Conservation (phyloP, 306 rosid species). For the Ochetophila trinervis region DNA sequence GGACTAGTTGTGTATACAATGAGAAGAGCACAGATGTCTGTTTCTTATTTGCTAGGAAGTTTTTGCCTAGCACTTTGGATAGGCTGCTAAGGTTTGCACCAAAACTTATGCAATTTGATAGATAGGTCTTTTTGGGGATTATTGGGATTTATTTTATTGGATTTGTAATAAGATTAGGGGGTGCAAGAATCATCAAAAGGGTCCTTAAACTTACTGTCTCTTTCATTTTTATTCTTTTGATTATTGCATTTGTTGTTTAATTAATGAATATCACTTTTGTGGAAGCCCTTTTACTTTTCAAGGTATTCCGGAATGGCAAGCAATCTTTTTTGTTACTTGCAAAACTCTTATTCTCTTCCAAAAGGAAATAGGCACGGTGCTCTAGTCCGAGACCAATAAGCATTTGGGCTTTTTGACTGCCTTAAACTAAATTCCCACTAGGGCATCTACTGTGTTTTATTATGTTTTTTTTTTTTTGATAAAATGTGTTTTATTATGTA, state of each 20-base stretch:
- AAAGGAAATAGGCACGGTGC: background rate
- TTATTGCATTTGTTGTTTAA: too few relatives aligned
- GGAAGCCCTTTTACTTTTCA: too few relatives aligned
- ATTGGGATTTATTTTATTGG: background rate
- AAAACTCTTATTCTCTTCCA: background rate
- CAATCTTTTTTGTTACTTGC: too few relatives aligned
- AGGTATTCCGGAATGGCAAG: background rate
- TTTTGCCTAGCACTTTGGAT: slow-evolving; percentile 42
- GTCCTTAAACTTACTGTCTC: background rate
- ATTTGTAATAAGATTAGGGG: background rate
- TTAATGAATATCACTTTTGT: too few relatives aligned
- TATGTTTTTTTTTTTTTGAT: background rate
- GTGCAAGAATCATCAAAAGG: background rate
- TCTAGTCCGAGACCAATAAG: background rate
- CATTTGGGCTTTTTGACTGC: background rate
- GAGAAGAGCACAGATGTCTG: slow-evolving; percentile 37
- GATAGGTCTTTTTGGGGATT: background rate
- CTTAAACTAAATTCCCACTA: too few relatives aligned
- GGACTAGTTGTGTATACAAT: slow-evolving; percentile 40
- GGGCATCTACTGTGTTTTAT: background rate
- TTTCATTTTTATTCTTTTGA: too few relatives aligned
- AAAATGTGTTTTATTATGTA: background rate
- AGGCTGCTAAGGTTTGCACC: slow-evolving; percentile 56
- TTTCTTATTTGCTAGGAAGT: slow-evolving; percentile 73
- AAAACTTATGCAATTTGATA: slow-evolving; percentile 48